Evolutionary conservation across 345 rosid genomes (phyloP).

Genomic region (Toxicodendron radicans): DNA sequence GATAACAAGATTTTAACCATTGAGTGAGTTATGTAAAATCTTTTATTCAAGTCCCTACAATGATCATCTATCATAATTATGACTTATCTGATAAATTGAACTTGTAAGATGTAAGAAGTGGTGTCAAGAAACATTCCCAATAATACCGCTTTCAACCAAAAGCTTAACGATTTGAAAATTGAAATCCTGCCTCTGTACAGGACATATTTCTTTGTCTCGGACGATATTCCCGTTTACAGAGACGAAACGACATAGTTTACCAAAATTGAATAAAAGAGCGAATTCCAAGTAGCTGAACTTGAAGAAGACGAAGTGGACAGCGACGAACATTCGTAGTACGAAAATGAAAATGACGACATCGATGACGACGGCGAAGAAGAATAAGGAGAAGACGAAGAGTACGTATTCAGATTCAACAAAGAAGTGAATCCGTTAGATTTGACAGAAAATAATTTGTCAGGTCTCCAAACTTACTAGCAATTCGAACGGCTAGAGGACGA

Average conservation of each 20-base stretch:
- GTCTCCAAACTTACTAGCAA: conserved; percentile 33
- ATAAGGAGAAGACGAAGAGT: conserved; percentile 36
- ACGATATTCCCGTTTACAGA: conserved; percentile 13
- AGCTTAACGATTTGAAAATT: no score
- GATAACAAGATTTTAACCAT: no score
- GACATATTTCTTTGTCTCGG: no score
- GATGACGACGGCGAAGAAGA: conserved; percentile 15
- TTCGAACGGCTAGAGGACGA: conserved; percentile 66
- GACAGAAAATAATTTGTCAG: conserved; percentile 29
- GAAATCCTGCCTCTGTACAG: no score
- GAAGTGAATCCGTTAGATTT: conserved; percentile 36
- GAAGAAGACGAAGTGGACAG: conserved; percentile 29
- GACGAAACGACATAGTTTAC: not conserved
- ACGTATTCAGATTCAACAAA: conserved; percentile 30
- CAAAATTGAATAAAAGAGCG: conserved; percentile 36
- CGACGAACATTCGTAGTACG: conserved; percentile 24
- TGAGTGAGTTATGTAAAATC: no score
- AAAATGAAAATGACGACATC: no score
- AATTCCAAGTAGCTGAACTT: conserved; percentile 24
- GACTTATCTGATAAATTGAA: no score
- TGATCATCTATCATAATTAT: no score
- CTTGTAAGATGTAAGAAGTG: no score
- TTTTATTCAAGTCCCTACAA: no score
- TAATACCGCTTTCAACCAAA: no score
- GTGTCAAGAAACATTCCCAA: no score